These are phyloP conservation scores for Dendrobium chrysotoxum DNA, from an alignment of 106 monocot species.

Conservation along the genomic window DNA sequence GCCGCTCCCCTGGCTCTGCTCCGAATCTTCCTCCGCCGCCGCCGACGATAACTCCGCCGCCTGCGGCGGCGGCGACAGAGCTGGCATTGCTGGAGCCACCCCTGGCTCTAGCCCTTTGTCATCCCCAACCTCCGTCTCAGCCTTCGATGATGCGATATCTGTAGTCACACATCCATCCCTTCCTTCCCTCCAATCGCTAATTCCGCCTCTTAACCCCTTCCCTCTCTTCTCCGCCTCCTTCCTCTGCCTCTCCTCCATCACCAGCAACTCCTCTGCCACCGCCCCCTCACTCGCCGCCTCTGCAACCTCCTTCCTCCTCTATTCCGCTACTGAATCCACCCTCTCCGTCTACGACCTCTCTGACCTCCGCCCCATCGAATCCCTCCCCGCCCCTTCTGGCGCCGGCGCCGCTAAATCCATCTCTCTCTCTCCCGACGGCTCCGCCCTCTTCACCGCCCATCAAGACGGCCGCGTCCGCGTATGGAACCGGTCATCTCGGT, in stretches of 20 bases:
- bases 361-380: slow-evolving; percentile 14
- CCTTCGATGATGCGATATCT: slow-evolving; percentile 9
- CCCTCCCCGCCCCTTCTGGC: slow-evolving; percentile 16
- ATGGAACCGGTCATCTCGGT: slow-evolving; percentile 24
- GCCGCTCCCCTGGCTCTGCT: not conserved
- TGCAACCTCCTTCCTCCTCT: slow-evolving; percentile 23
- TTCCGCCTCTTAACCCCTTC: not conserved
- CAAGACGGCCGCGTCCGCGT: slow-evolving; percentile 69
- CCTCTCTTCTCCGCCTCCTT: slow-evolving; percentile 10
- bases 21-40: not conserved
- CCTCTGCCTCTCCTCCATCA: slow-evolving; percentile 10
- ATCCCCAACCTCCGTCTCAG: not conserved
- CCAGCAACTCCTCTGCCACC: not conserved
- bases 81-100: not conserved
- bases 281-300: slow-evolving; percentile 29
- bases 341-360: slow-evolving; percentile 37
- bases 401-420: slow-evolving; percentile 60
- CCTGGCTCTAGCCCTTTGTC: not conserved
- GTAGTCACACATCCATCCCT: slow-evolving; percentile 23
- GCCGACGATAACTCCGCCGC: not conserved
- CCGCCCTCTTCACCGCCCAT: slow-evolving; percentile 52
- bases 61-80: not conserved
- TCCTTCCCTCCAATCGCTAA: slow-evolving; percentile 23
- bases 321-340: slow-evolving; percentile 23
- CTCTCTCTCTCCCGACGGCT: slow-evolving; percentile 20